Evolutionary conservation across 2,329 filamentous ascomycete genomes (phyloP), one percentile per base, ranked within the genome.

Genomic region (Fusarium chlamydosporum): DNA sequence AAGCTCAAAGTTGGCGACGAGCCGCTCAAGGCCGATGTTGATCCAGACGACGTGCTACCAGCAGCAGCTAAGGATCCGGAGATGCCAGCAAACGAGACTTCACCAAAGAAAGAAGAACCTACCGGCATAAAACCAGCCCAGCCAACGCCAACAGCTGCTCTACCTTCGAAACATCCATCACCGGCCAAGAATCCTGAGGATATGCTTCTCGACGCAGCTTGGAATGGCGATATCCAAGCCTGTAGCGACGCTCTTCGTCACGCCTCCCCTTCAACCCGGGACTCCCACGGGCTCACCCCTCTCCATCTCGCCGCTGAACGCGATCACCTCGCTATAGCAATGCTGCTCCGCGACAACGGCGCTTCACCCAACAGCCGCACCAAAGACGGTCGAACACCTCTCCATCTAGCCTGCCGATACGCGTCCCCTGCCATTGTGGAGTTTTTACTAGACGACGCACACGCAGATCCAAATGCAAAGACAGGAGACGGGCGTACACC

Each of bases 241-340:
- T 74, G 75, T 4, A 65, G 54, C 8, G 60, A 67, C 1, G 75
- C 75, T 3, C 70, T 78, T 16, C 65, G 66, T 2, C 45, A 73
- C 18, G 69, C 70, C 8, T 71, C 75, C 1, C 62, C 67, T 15
- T 71, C 61, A 37, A 72, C 68, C 4, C 76, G 75, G 37, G 76
- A 78, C 35, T 59, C 69, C 5, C 72, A 73, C 7, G 76, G 76
- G 26, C 69, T 77, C 4, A 78, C 76, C 1, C 68, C 76, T 0
- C 66, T 78, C 0, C 76, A 78, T 31, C 73, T 78, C 6, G 76
- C 77, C 4, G 71, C 74, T 0, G 75, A 79, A 31, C 71, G 75
- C 2, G 77, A 79, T 50, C 67, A 76, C 34, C 70, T 77, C 27
- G 76, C 77, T 11, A 72, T 77, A 8, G 72, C 76, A n/a, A 77